A percentile compares a stretch with the other conserved stretches of the same genome.
phyloP scores from a whole-genome alignment of 1,284 basidiomycete genomes.

The Puccinia horiana region DNA sequence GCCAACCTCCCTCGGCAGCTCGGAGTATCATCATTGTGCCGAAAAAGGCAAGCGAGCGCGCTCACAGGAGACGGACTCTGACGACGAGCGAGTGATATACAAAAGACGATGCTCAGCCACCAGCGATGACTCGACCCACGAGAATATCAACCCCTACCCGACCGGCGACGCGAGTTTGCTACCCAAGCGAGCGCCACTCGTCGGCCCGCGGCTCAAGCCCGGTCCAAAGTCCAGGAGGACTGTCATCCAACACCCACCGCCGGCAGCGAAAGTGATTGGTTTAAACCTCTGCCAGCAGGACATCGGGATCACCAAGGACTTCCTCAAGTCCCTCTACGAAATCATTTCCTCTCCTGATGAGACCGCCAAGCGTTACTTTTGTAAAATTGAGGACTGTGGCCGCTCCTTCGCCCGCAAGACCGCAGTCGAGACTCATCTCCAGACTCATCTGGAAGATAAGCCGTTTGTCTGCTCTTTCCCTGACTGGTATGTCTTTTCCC shows the following conservation, averaged over 20 bases:
- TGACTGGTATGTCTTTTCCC: conserved; percentile 57
- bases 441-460: conserved; percentile 63
- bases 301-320: conserved; percentile 19
- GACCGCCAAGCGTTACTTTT: conserved; percentile 56
- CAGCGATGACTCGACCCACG: background rate
- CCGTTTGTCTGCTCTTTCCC: conserved; percentile 60
- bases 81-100: background rate
- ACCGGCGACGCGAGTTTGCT: background rate
- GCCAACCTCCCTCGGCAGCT: background rate
- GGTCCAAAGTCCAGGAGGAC: conserved; percentile 35
- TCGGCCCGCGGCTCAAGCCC: conserved; percentile 35
- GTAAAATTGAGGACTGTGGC: conserved; percentile 60
- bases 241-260: conserved; percentile 36
- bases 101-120: conserved; percentile 4
- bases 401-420: conserved; percentile 61
- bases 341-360: background rate
- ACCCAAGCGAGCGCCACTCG: background rate
- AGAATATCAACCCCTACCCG: background rate
- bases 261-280: background rate
- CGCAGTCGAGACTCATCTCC: conserved; percentile 62
- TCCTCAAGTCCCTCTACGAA: conserved; percentile 20
- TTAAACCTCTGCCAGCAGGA: background rate
- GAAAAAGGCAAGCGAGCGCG: background rate
- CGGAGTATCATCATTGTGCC: background rate
- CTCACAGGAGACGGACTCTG: background rate